phyloP scores from a whole-genome alignment of 164 flowering plant genomes.

The Cinnamomum chago region DNA sequence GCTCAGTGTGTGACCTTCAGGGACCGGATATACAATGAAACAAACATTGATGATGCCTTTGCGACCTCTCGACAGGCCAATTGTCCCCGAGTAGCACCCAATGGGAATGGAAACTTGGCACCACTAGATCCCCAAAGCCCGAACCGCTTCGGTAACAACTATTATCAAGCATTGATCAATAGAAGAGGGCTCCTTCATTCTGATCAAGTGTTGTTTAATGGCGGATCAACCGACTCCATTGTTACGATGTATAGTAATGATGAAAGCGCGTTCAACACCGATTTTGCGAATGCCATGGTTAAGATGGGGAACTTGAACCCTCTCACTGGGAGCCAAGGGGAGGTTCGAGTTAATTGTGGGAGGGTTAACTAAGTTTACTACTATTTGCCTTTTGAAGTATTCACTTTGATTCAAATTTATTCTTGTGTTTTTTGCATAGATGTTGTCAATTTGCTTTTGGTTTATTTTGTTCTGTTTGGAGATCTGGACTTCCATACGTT shows the following conservation, averaged over 20 bases:
- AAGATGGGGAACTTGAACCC: conserved; percentile 7
- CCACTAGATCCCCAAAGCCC: background rate
- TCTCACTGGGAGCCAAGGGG: conserved; percentile 1
- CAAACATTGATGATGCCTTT: conserved; percentile 1
- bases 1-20: background rate
- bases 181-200: background rate
- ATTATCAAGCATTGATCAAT: background rate
- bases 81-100: background rate
- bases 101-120: background rate
- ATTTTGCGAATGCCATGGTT: conserved; percentile 4
- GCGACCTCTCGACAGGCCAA: background rate
- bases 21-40: conserved; percentile 1
- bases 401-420: too few relatives aligned
- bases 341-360: background rate
- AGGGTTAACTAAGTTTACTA: background rate
- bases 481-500: too few relatives aligned
- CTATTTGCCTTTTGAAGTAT: too few relatives aligned
- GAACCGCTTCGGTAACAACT: background rate
- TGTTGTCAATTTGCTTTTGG: too few relatives aligned
- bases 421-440: too few relatives aligned
- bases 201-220: conserved; percentile 1
- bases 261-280: background rate
- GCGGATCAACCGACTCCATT: background rate
- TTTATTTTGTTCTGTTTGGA: too few relatives aligned
- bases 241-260: background rate